Percentiles rank a stretch among this genome's conserved stretches.
These are phyloP conservation scores for Lipomyces mesembrius DNA, from an alignment of 805 yeast species.

Conservation along the genomic window DNA sequence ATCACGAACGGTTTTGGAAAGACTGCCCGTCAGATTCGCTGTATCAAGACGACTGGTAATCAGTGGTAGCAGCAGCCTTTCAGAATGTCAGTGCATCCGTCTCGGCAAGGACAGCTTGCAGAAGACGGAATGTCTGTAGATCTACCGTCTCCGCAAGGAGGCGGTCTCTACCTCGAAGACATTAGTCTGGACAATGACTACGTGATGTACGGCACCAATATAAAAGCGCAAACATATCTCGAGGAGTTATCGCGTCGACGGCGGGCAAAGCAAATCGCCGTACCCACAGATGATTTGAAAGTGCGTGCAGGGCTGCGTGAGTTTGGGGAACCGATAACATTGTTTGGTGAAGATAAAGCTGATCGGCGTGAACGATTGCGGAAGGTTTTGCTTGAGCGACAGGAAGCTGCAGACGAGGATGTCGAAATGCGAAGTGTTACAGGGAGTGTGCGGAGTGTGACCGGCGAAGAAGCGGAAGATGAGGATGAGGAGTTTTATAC, in stretches of 20 bases:
- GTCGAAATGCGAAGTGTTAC: slow-evolving; percentile 36
- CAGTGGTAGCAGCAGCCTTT: not conserved
- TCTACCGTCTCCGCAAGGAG: slow-evolving; percentile 20
- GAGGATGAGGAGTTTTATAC: slow-evolving; percentile 84
- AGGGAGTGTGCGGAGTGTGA: slow-evolving; percentile 34
- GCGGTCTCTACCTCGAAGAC: slow-evolving; percentile 32
- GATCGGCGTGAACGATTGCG: slow-evolving; percentile 66
- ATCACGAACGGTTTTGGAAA: not conserved
- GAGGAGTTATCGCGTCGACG: slow-evolving; percentile 29
- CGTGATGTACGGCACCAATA: slow-evolving; percentile 19
- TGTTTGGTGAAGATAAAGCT: slow-evolving; percentile 62
- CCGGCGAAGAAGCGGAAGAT: slow-evolving; percentile 48
- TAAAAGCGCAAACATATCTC: slow-evolving; percentile 29
- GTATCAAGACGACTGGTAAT: not conserved
- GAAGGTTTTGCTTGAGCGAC: slow-evolving; percentile 48
- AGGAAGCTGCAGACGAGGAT: slow-evolving; percentile 28
- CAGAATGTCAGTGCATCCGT: slow-evolving; percentile 29
- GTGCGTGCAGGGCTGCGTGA: slow-evolving; percentile 57
- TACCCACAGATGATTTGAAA: slow-evolving; percentile 71
- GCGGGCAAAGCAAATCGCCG: slow-evolving; percentile 39
- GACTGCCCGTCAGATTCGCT: not conserved
- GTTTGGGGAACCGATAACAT: slow-evolving; percentile 61
- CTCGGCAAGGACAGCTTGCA: slow-evolving; percentile 25
- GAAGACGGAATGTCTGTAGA: slow-evolving; percentile 25
- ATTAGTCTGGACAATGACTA: slow-evolving; percentile 29